Base-by-base conservation (phyloP, 2,329 filamentous ascomycete species). In the Aspergillus tamarii region DNA sequence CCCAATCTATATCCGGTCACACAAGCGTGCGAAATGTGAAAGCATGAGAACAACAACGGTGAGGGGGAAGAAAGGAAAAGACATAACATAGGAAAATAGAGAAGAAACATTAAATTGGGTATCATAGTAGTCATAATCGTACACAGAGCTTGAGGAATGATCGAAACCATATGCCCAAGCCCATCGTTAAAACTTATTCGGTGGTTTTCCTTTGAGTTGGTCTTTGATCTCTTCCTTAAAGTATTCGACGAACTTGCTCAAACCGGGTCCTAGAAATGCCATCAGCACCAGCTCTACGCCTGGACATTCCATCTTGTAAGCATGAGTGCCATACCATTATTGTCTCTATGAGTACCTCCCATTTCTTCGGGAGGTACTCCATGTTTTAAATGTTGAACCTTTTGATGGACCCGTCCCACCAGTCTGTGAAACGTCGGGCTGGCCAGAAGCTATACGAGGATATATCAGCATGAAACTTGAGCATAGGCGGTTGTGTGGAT, bases 211-310 rank as follows among this genome's bases (percentile, higher is more conserved):
- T 61, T 78, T 80, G 46, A 79, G 69, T 54, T 80, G 79, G 53
- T 78, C 76, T 68, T 77, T 76, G 55, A 81, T 67, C 62, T 81
- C 79, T 65, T 81, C 78, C 68, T 74, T 79, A 69, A 81, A 81
- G 56, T 78, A 72, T 21, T 72, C 66, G 21, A 78, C 46, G 60
- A 81, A 80, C 46, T 75, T 70, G 28, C 70, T 74, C 19, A 74
- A 11, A 30, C 71, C 68, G 26, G 69, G 69, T 61, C 71, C 74
- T 73, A 41, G 4, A 57, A 26, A 64, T 23, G 30, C 61, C 30
- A 36, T 54, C n/a, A 54, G 52, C 52, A 21, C 12, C 4, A 7
- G 30, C 10, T 36, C 52, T 23, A 23, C 21, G 9, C 10, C 9
- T 14, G 14, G 2, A 36, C n/a, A n/a, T 30, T 14, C 16, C 26